A percentile compares a stretch with the other conserved stretches of the same genome.
Conservation (phyloP, 2,329 filamentous ascomycete genomes). For the Phoma sp. region DNA sequence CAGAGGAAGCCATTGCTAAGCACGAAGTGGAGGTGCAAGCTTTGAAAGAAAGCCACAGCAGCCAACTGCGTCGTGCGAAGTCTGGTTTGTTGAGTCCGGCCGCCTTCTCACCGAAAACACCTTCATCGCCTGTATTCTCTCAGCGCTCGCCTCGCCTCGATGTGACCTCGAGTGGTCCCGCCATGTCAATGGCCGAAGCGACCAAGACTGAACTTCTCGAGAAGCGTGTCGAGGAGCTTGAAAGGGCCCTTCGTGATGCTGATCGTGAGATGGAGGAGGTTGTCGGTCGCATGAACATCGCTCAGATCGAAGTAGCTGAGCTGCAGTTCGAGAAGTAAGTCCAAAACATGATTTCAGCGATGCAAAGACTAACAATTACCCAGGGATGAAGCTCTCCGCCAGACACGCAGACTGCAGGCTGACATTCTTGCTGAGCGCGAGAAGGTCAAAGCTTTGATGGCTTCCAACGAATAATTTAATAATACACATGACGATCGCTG, state of each 20-base stretch:
- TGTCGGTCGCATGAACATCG: conserved; percentile 78
- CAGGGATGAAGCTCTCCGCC: conserved; percentile 73
- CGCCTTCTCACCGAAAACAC: conserved; percentile 63
- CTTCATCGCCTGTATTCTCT: conserved; percentile 67
- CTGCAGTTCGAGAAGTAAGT: conserved; percentile 70
- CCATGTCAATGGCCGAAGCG: conserved; percentile 68
- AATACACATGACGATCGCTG: conserved; percentile 21
- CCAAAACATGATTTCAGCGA: neutral
- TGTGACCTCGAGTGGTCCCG: conserved; percentile 65
- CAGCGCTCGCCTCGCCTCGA: conserved; percentile 65
- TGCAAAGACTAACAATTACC: conserved; percentile 17
- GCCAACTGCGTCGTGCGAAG: conserved; percentile 77
- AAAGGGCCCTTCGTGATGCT: conserved; percentile 76
- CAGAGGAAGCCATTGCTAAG: conserved; percentile 79
- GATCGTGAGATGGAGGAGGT: conserved; percentile 85
- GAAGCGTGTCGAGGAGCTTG: conserved; percentile 80
- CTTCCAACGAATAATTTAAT: conserved; percentile 25
- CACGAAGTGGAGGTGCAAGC: conserved; percentile 85
- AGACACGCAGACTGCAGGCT: conserved; percentile 72
- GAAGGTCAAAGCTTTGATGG: conserved; percentile 60
- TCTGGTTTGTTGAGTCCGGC: conserved; percentile 54
- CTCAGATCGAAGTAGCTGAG: conserved; percentile 82
- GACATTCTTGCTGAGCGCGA: conserved; percentile 69
- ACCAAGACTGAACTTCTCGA: conserved; percentile 77
- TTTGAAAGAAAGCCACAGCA: conserved; percentile 77